A percentile compares a stretch with the other conserved stretches of the same genome.
These are phyloP conservation scores for Aquanectria penicillioides DNA, from an alignment of 2,329 filamentous ascomycete genomes.

Conservation along the genomic window DNA sequence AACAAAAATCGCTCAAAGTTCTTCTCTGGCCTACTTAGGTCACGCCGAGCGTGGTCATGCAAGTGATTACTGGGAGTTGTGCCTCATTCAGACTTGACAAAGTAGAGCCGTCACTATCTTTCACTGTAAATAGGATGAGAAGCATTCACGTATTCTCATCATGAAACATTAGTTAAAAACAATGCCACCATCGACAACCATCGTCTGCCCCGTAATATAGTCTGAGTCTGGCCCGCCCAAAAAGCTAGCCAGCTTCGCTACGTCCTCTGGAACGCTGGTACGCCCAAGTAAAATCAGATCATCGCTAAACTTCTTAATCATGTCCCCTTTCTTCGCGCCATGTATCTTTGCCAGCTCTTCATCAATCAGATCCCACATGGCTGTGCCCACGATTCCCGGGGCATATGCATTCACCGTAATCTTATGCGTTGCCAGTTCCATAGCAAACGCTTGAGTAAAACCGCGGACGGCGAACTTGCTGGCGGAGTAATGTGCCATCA, in stretches of 20 bases:
- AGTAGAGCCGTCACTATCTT: too few species aligned
- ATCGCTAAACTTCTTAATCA: constrained; percentile 62
- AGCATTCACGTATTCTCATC: too few species aligned
- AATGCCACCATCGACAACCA: constrained; percentile 71
- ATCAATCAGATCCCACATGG: constrained; percentile 77
- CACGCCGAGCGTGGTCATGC: too few species aligned
- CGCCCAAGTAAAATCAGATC: constrained; percentile 67
- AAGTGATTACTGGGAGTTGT: too few species aligned
- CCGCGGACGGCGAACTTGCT: constrained; percentile 75
- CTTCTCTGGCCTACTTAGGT: too few species aligned
- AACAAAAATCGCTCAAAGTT: too few species aligned
- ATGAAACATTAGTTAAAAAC: constrained; percentile 54
- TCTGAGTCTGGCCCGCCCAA: constrained; percentile 67
- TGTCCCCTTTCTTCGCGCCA: constrained; percentile 61
- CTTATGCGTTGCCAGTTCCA: constrained; percentile 70
- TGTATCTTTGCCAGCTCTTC: constrained; percentile 57
- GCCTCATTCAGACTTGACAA: too few species aligned
- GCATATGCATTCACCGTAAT: constrained; percentile 76
- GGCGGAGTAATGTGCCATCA: constrained; percentile 71
- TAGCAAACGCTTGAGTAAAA: constrained; percentile 72
- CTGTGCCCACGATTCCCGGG: constrained; percentile 73
- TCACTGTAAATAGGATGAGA: too few species aligned
- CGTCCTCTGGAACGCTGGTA: constrained; percentile 70
- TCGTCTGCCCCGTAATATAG: constrained; percentile 73
- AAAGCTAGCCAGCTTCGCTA: constrained; percentile 70